Evolutionary conservation across 1,284 basidiomycete species (phyloP).

Genomic region (Xerocomus nothofagi): DNA sequence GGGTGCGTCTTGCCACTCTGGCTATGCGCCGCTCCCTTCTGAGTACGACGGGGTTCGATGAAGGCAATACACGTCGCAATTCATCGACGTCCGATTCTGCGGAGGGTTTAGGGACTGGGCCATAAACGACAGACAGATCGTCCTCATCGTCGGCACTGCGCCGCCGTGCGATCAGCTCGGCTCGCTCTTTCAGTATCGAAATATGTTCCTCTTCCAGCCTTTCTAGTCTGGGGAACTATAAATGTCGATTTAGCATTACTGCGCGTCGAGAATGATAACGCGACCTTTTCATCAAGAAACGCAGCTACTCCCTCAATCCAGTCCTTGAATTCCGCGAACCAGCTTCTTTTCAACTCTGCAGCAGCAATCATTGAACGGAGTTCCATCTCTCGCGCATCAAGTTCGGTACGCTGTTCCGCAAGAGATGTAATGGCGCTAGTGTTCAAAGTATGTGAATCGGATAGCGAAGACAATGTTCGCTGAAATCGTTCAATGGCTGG

Average conservation of each 20-base stretch:
- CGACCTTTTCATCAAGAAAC: conserved; percentile 91
- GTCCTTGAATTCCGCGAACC: conserved; percentile 83
- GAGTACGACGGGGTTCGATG: conserved; percentile 44
- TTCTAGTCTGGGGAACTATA: conserved; percentile 82
- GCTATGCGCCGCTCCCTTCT: conserved; percentile 57
- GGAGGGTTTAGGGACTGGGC: conserved; percentile 44
- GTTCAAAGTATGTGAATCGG: conserved; percentile 69
- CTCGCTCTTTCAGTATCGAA: conserved; percentile 74
- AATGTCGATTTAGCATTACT: conserved; percentile 8
- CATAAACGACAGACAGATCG: conserved; percentile 77
- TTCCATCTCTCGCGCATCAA: conserved; percentile 77
- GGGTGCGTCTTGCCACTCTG: conserved; percentile 49
- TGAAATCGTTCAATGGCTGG: conserved; percentile 59
- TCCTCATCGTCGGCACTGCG: conserved; percentile 77
- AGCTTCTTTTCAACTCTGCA: conserved; percentile 82
- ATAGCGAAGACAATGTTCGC: conserved; percentile 65
- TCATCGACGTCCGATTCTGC: conserved; percentile 55
- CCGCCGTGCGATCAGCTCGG: conserved; percentile 66
- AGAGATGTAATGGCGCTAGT: conserved; percentile 61
- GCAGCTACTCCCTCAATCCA: conserved; percentile 87
- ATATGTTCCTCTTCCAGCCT: conserved; percentile 81
- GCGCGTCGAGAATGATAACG: conserved; percentile 1
- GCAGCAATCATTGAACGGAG: conserved; percentile 77
- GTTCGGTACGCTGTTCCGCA: conserved; percentile 64
- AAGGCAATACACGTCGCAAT: conserved; percentile 54